Evolutionary conservation across 192 early-diverging fungal genomes (phyloP).

Genomic region (Geranomyces michiganensis): DNA sequence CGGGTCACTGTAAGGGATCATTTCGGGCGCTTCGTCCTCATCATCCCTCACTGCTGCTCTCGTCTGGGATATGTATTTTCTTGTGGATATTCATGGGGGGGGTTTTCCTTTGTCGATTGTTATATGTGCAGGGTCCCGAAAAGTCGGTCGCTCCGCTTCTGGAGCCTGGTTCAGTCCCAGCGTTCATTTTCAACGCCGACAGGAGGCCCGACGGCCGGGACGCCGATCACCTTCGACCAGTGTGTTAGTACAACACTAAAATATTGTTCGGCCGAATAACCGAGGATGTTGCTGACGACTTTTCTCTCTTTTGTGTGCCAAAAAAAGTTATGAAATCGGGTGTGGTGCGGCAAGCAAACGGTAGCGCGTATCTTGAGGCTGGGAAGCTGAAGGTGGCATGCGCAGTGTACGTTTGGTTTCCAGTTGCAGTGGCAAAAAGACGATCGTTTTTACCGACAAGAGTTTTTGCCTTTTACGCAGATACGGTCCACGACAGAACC

Average conservation of each 20-base stretch:
- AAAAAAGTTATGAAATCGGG: constrained; percentile 73
- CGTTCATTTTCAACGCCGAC: constrained; percentile 18
- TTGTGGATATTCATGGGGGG: too few relatives aligned
- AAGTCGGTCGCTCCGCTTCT: constrained; percentile 46
- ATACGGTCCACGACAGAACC: constrained; percentile 71
- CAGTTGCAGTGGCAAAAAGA: neutral
- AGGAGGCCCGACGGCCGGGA: constrained; percentile 36
- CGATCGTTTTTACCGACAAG: neutral
- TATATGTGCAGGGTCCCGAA: constrained; percentile 50
- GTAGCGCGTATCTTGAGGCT: constrained; percentile 75
- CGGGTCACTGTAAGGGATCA: constrained; percentile 17
- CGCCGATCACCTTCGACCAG: constrained; percentile 42
- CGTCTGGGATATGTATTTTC: too few relatives aligned
- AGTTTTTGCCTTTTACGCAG: constrained; percentile 42
- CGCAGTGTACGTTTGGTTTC: constrained; percentile 68
- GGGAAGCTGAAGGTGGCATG: constrained; percentile 75
- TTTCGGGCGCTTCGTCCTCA: neutral
- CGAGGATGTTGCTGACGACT: too few relatives aligned
- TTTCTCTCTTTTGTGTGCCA: too few relatives aligned
- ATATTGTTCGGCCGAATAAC: too few relatives aligned
- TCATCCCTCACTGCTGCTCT: neutral
- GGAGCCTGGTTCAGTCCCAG: constrained; percentile 16
- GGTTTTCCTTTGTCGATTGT: too few relatives aligned
- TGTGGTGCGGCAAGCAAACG: constrained; percentile 72
- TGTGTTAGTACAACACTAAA: constrained; percentile 36